phyloP scores from a whole-genome alignment of 108 stramenopile genomes.

The Craspedostauros australis region DNA sequence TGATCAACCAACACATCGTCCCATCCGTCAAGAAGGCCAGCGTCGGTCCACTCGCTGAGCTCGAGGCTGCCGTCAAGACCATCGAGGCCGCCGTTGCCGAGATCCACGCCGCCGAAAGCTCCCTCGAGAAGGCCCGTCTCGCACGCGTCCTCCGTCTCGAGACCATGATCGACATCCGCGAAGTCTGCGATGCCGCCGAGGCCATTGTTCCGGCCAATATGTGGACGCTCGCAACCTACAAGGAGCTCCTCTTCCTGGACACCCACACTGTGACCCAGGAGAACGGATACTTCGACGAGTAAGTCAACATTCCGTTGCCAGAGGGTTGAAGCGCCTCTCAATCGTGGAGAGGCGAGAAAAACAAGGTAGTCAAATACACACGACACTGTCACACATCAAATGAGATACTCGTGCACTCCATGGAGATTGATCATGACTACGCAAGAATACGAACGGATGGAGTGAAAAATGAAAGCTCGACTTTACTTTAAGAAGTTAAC shows the following conservation, averaged over 20 bases:
- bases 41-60: constrained; percentile 55
- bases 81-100: constrained; percentile 57
- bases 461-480: no score
- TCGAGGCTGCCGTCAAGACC: constrained; percentile 58
- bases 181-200: constrained; percentile 85
- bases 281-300: constrained; percentile 38
- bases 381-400: no score
- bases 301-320: constrained; percentile 4
- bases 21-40: constrained; percentile 79
- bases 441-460: no score
- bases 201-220: constrained; percentile 80
- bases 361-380: no score
- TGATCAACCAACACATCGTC: constrained; percentile 93
- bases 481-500: no score
- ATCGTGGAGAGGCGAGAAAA: no score
- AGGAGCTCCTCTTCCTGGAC: constrained; percentile 90
- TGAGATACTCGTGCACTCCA: no score
- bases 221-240: constrained; percentile 95
- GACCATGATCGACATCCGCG: constrained; percentile 92
- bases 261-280: constrained; percentile 38
- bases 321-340: no score
- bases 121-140: constrained; percentile 69
- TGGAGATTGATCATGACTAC: no score
- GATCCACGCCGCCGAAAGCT: constrained; percentile 56
- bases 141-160: constrained; percentile 82